These are phyloP conservation scores for Anthoceros angustus DNA, from an alignment of 225 moss, liverwort and hornwort genomes.

Conservation along the genomic window DNA sequence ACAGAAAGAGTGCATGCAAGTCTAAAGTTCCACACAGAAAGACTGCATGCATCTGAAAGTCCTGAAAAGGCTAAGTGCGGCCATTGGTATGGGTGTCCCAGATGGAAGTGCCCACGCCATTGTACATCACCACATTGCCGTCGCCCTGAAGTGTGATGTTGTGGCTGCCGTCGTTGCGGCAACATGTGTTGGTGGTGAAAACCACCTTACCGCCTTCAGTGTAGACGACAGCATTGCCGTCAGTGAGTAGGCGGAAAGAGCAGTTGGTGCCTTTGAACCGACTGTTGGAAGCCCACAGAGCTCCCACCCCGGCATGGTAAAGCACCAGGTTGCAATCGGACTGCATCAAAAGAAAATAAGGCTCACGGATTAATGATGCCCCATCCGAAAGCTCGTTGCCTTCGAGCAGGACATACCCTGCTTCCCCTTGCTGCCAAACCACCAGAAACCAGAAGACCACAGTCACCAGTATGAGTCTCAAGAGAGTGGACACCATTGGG, in stretches of 20 bases:
- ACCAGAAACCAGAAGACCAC: no score
- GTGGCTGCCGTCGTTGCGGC: conserved; percentile 1
- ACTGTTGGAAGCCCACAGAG: background rate
- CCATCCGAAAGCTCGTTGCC: background rate
- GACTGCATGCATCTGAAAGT: no score
- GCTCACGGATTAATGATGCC: background rate
- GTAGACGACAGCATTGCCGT: background rate
- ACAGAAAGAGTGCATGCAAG: no score
- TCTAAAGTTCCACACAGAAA: no score
- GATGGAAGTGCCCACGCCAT: background rate
- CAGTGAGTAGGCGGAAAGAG: background rate
- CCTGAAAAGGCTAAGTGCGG: background rate
- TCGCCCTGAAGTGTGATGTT: background rate
- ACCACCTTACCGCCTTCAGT: background rate
- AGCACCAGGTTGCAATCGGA: background rate
- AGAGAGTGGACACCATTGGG: no score
- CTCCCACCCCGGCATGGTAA: background rate
- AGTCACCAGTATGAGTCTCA: no score
- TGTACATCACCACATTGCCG: background rate
- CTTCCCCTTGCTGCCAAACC: background rate
- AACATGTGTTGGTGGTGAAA: background rate
- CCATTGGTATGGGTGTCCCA: background rate
- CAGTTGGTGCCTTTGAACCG: background rate
- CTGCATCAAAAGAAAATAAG: background rate
- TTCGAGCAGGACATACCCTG: background rate